Conservation (phyloP, 164 flowering plant genomes). For the Nymphaea thermarum region DNA sequence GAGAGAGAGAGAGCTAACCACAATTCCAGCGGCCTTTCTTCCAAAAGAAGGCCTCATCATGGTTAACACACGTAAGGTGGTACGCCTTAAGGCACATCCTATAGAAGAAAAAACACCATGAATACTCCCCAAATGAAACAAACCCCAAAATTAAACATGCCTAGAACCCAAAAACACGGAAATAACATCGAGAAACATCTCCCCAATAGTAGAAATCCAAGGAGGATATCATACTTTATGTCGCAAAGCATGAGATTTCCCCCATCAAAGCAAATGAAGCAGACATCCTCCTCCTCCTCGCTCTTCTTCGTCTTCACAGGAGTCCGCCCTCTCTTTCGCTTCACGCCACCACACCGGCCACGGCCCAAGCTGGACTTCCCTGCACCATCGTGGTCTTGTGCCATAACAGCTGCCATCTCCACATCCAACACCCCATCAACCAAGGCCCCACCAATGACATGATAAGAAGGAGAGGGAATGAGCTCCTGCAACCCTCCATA, state of each 20-base stretch:
- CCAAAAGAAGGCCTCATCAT: conserved; percentile 80
- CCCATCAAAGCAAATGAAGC: conserved; percentile 93
- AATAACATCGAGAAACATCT: neutral
- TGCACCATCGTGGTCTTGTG: neutral
- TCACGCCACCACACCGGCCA: conserved; percentile 12
- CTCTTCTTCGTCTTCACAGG: conserved; percentile 11
- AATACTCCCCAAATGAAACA: neutral
- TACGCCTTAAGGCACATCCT: conserved; percentile 97
- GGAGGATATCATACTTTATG: conserved; percentile 37
- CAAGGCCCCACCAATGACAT: neutral
- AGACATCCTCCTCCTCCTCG: conserved; percentile 72
- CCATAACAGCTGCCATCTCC: neutral
- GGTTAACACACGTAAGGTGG: conserved; percentile 81
- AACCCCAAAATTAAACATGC: neutral
- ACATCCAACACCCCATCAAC: neutral
- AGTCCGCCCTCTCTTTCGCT: conserved; percentile 45
- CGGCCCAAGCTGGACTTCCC: conserved; percentile 2
- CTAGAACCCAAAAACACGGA: neutral
- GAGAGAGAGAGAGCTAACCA: conserved; percentile 24
- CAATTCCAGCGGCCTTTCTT: conserved; percentile 91
- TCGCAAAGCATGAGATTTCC: conserved; percentile 94
- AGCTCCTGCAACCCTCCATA: neutral
- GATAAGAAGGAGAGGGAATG: neutral
- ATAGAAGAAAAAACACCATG: conserved; percentile 3
- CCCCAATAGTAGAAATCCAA: neutral